Evolutionary conservation across 2,329 filamentous ascomycete species (phyloP), one percentile per base, ranked within the genome.

Genomic region (Rasamsonia emersonii): DNA sequence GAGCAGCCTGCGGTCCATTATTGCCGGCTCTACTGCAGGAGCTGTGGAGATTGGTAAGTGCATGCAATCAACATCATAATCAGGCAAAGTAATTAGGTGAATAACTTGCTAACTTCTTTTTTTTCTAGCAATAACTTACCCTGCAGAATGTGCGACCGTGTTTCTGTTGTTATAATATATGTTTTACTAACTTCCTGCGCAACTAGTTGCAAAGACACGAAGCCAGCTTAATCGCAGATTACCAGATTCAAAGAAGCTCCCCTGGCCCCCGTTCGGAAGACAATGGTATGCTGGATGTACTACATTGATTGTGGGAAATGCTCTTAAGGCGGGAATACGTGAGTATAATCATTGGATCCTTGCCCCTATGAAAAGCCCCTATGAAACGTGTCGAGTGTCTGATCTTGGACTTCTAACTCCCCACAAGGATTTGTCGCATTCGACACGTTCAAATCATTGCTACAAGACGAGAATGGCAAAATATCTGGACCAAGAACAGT

Each of bases 221-320:
- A 84, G 84, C 35, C 91, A 96, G 62, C 78, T 98, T 52, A 98
- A 98, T 61, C 77, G 81, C 46, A 77, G 79, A 47, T 70, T 96
- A 50, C 70, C 82, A 29, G 79, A 82, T 34, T 81, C 79, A 28
- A 70, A 93, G 68, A 95, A 93, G 67, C 73, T 95, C 18, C 86
- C 89, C 32, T 95, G 86, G 83, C 91, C 91, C 25, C 84, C 85
- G 8, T 96, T 96, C 52, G 91, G 91, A 29, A 70, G 65, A 47
- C 86, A 93, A 60, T 98, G 91, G 91, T 98, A 98, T 60, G 89
- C 91, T 9, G 91, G 91, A 21, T 98, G 91, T 66, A 96, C 91
- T 28, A 96, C 91, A 17, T 65, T 95, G 55, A 93, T 98, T 38
- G 86, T 96, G 46, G 91, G 91, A 39, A 98, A 98, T 64, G 93